Conservation (phyloP, 495 filamentous ascomycete genomes). For the Aspergillus homomorphus region DNA sequence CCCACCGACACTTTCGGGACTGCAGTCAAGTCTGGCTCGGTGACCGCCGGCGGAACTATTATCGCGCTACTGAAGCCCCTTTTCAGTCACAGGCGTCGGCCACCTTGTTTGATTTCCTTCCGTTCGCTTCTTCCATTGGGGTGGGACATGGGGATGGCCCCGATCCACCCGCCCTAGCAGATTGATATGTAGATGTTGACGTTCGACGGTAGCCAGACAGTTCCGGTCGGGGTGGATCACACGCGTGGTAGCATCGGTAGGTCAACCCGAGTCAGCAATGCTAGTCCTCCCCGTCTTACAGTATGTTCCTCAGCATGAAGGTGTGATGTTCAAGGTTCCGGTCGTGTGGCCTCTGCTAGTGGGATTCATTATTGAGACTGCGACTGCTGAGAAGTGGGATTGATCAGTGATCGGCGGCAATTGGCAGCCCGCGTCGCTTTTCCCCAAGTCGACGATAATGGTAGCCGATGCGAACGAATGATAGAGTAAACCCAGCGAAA, state of each 20-base stretch:
- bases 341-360: not conserved
- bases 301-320: not conserved
- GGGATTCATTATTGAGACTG: not conserved
- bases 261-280: constrained; percentile 7
- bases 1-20: constrained; percentile 4
- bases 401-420: too few species aligned
- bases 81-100: not conserved
- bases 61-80: constrained; percentile 1
- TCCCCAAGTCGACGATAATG: too few species aligned
- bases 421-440: too few species aligned
- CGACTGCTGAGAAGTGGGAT: too few species aligned
- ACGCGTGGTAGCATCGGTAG: constrained; percentile 3
- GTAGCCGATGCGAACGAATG: not conserved
- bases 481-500: not conserved
- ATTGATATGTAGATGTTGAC: constrained; percentile 19
- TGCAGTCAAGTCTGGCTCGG: constrained; percentile 3
- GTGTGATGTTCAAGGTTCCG: not conserved
- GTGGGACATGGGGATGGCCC: constrained; percentile 11
- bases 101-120: not conserved
- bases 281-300: not conserved
- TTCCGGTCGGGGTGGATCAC: constrained; percentile 10
- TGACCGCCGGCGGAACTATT: constrained; percentile 1
- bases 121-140: not conserved
- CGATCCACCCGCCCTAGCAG: constrained; percentile 15
- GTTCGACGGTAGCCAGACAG: not conserved